phyloP scores from a whole-genome alignment of 768 basidiomycete genomes.

The Suillus subluteus region DNA sequence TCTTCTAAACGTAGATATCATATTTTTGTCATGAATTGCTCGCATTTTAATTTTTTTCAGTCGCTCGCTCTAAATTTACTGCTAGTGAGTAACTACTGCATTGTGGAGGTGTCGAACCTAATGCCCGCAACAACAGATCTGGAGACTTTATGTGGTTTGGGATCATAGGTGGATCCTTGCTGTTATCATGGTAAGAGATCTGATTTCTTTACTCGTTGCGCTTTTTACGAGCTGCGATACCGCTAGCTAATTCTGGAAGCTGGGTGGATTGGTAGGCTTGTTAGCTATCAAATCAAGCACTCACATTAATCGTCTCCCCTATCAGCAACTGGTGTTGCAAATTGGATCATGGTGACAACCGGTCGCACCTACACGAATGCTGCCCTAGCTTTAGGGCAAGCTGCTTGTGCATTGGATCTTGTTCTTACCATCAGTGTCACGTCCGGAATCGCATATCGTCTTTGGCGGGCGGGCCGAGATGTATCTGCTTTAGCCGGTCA shows the following conservation, averaged over 20 bases:
- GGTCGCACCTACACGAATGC: neutral
- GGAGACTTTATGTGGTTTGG: constrained; percentile 12
- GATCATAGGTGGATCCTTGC: neutral
- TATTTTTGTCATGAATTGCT: too few species aligned
- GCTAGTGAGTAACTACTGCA: neutral
- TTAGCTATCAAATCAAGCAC: too few species aligned
- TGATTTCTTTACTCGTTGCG: neutral
- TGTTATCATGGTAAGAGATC: neutral
- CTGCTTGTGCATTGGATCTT: constrained; percentile 17
- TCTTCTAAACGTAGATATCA: constrained; percentile 8
- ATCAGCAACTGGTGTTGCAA: neutral
- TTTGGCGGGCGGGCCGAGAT: constrained; percentile 17
- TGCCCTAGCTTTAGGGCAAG: neutral
- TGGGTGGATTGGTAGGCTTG: constrained; percentile 2
- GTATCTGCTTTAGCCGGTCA: neutral
- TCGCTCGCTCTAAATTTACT: constrained; percentile 6
- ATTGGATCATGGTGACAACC: neutral
- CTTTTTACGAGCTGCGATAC: neutral
- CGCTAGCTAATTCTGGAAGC: constrained; percentile 6
- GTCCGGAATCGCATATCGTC: constrained; percentile 16
- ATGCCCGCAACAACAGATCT: constrained; percentile 3
- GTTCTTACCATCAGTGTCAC: constrained; percentile 17
- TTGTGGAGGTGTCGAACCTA: neutral
- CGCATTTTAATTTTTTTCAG: neutral
- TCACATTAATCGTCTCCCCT: neutral